Conservation (phyloP, 176 grass and related monocot genomes). For the Pharus latifolius region DNA sequence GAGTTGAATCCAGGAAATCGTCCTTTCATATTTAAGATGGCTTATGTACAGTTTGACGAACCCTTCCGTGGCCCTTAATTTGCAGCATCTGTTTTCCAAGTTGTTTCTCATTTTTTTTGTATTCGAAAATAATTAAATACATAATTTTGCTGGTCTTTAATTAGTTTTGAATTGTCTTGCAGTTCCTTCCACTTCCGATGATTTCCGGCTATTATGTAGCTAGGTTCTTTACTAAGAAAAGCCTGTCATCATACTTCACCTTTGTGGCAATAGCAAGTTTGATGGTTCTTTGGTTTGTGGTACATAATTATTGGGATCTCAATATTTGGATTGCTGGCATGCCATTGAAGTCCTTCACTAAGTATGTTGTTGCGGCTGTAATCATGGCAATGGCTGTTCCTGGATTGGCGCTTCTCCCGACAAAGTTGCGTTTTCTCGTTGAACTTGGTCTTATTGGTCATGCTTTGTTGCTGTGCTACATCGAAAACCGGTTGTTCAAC, state of each 20-base stretch:
- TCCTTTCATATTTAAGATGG: background rate
- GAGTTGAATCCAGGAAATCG: background rate
- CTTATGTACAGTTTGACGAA: background rate
- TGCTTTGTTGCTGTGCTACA: slow-evolving; percentile 78
- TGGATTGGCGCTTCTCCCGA: slow-evolving; percentile 76
- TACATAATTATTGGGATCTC: slow-evolving; percentile 96
- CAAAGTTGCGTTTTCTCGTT: slow-evolving; percentile 62
- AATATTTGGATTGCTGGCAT: slow-evolving; percentile 99
- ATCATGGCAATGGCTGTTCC: slow-evolving; percentile 85
- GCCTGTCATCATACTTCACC: slow-evolving; percentile 94
- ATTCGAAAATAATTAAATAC: too few relatives aligned
- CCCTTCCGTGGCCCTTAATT: background rate
- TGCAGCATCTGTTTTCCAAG: background rate
- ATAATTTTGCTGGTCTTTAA: background rate
- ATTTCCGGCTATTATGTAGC: slow-evolving; percentile 88
- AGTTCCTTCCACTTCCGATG: slow-evolving; percentile 87
- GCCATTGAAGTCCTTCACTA: slow-evolving; percentile 88
- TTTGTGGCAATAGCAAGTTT: slow-evolving; percentile 83
- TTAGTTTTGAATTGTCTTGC: slow-evolving; percentile 13
- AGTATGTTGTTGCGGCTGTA: slow-evolving; percentile 73
- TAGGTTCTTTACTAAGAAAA: slow-evolving; percentile 93
- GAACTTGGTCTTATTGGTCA: slow-evolving; percentile 87
- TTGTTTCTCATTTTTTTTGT: background rate
- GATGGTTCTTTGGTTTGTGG: slow-evolving; percentile 98
- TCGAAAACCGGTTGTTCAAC: slow-evolving; percentile 92